These are phyloP conservation scores for Penicillium turbatum DNA, from an alignment of 495 filamentous ascomycete genomes.

Conservation along the genomic window DNA sequence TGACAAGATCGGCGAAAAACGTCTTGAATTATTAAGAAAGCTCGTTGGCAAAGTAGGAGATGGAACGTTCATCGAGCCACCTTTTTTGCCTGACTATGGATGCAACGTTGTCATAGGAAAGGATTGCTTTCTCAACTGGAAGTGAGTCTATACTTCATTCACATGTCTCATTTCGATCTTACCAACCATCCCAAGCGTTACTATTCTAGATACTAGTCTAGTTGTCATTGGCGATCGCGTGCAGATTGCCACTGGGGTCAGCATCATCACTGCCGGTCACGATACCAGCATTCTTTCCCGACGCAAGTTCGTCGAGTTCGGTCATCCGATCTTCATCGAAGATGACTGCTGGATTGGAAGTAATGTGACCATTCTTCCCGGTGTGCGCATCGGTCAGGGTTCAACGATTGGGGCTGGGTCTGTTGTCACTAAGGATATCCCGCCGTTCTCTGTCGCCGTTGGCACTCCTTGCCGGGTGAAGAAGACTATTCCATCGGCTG, in stretches of 20 bases:
- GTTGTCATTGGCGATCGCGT: conserved; percentile 73
- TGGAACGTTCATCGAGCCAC: conserved; percentile 47
- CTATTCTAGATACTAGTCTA: conserved; percentile 68
- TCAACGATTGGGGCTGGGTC: conserved; percentile 44
- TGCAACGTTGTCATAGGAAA: conserved; percentile 50
- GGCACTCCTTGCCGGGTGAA: conserved; percentile 32
- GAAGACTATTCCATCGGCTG: conserved; percentile 18
- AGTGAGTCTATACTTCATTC: conserved; percentile 26
- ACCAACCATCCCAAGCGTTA: conserved; percentile 31
- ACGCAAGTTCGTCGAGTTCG: conserved; percentile 65
- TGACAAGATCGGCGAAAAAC: conserved; percentile 30
- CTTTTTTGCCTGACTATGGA: conserved; percentile 52
- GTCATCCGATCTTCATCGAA: conserved; percentile 66
- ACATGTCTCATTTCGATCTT: background rate
- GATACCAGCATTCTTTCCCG: conserved; percentile 68
- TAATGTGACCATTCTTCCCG: conserved; percentile 63
- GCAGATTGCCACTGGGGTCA: conserved; percentile 68
- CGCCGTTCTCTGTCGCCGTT: conserved; percentile 36
- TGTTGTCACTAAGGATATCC: conserved; percentile 48
- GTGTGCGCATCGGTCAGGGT: conserved; percentile 55
- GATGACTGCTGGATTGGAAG: conserved; percentile 88
- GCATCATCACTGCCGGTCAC: conserved; percentile 64
- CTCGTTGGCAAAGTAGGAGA: conserved; percentile 43
- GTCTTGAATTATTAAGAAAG: conserved; percentile 36
- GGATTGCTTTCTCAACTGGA: conserved; percentile 51